Evolutionary conservation across 192 early-diverging fungal genomes (phyloP).

Genomic region (Backusella liffmaniae): DNA sequence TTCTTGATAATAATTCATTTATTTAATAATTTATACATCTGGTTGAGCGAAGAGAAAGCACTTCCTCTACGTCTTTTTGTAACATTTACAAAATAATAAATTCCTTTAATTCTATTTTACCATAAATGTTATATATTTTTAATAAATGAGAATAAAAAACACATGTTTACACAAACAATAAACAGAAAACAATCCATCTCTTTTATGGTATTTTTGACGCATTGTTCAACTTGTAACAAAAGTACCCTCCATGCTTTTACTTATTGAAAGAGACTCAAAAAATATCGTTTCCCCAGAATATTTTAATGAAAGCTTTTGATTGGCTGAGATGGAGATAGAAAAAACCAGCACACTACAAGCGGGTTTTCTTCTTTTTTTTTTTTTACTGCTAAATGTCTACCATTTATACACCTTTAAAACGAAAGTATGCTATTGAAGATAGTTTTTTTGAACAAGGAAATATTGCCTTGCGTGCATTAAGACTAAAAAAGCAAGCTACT

Average conservation of each 20-base stretch:
- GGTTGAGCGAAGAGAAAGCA: background rate
- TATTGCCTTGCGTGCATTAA: conserved; percentile 24
- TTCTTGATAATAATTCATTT: background rate
- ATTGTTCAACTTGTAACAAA: background rate
- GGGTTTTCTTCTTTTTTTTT: background rate
- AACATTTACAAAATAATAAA: background rate
- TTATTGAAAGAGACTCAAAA: too few relatives aligned
- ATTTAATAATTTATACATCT: background rate
- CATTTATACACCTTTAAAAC: conserved; percentile 29
- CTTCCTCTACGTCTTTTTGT: background rate
- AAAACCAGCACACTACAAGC: too few relatives aligned
- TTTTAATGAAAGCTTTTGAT: background rate
- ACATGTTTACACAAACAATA: conserved; percentile 3
- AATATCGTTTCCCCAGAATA: too few relatives aligned
- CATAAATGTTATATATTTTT: background rate
- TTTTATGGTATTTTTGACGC: background rate
- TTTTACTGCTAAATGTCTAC: background rate
- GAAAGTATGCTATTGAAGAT: conserved; percentile 22
- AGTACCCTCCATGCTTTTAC: too few relatives aligned
- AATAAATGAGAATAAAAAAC: background rate
- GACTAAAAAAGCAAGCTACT: conserved; percentile 24
- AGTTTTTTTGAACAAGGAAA: conserved; percentile 35
- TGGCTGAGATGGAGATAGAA: background rate
- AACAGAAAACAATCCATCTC: background rate
- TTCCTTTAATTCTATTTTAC: background rate